Evolutionary conservation across 169 alveolate genomes (phyloP).

Genomic region (Plasmodium berghei): DNA sequence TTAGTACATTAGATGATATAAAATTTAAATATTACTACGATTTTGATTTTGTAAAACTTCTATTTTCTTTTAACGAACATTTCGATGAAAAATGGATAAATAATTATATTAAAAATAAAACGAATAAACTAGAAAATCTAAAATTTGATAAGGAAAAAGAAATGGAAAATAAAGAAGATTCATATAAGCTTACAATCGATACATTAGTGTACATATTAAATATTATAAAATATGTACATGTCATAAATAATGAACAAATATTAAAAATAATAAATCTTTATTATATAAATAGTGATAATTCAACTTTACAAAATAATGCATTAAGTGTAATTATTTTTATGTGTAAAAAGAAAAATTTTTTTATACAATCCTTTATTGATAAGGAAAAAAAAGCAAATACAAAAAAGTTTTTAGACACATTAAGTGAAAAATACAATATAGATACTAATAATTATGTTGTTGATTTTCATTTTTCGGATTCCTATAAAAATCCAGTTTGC

Average conservation of each 20-base stretch:
- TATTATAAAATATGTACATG: conserved; percentile 56
- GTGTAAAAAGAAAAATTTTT: conserved; percentile 49
- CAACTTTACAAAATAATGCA: not conserved
- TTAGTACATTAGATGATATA: conserved; percentile 27
- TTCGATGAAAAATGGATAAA: conserved; percentile 42
- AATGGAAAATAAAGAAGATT: not conserved
- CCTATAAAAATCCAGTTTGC: conserved; percentile 47
- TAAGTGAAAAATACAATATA: not conserved
- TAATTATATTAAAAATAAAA: conserved; percentile 30
- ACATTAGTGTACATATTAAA: conserved; percentile 18
- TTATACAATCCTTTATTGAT: not conserved
- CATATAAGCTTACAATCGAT: not conserved
- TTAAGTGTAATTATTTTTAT: conserved; percentile 31
- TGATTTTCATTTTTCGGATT: conserved; percentile 41
- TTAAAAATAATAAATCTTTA: conserved; percentile 35
- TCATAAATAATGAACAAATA: conserved; percentile 37
- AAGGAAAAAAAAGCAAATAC: conserved; percentile 1
- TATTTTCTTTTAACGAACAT: conserved; percentile 27
- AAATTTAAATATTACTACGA: conserved; percentile 48
- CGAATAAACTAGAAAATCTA: conserved; percentile 21
- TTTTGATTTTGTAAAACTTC: conserved; percentile 13
- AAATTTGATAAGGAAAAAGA: conserved; percentile 32
- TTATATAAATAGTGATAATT: conserved; percentile 28
- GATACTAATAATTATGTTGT: conserved; percentile 7
- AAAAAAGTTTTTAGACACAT: conserved; percentile 10